These are phyloP conservation scores for Primulina huaijiensis DNA, from an alignment of 257 asterid species.

Conservation along the genomic window DNA sequence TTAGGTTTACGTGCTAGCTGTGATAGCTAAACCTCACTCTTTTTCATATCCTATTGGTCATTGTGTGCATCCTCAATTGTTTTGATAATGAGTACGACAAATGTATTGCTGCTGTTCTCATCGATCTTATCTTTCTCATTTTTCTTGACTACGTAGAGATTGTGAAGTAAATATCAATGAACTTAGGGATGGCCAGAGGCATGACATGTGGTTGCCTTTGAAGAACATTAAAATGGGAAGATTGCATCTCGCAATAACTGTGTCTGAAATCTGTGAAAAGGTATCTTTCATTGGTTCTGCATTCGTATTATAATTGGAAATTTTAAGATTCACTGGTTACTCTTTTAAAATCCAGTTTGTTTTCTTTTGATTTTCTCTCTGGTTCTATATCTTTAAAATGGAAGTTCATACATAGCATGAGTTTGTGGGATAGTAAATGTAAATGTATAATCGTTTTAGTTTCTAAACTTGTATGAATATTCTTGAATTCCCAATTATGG, in stretches of 20 bases:
- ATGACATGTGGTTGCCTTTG: slow-evolving; percentile 89
- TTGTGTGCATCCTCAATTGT: background rate
- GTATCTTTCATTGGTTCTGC: slow-evolving; percentile 29
- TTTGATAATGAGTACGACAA: background rate
- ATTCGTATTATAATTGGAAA: background rate
- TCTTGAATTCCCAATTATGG: background rate
- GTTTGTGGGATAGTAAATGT: background rate
- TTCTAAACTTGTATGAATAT: no score
- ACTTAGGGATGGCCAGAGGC: slow-evolving; percentile 77
- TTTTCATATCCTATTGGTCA: no score
- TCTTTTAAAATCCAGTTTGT: background rate
- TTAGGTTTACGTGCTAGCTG: no score
- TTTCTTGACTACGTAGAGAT: slow-evolving; percentile 37
- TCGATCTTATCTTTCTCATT: background rate
- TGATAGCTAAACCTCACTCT: background rate
- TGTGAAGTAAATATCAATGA: slow-evolving; percentile 66
- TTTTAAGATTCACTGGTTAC: slow-evolving; percentile 12
- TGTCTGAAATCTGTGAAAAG: slow-evolving; percentile 52
- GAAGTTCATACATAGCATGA: slow-evolving; percentile 13
- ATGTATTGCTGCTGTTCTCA: background rate
- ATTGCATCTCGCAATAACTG: slow-evolving; percentile 79
- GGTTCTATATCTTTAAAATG: background rate
- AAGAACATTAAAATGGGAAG: slow-evolving; percentile 84
- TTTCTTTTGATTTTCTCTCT: slow-evolving; percentile 1
- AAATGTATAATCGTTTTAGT: background rate